Base-by-base conservation (phyloP, 495 filamentous ascomycete species). In the Penicillium odoratum region DNA sequence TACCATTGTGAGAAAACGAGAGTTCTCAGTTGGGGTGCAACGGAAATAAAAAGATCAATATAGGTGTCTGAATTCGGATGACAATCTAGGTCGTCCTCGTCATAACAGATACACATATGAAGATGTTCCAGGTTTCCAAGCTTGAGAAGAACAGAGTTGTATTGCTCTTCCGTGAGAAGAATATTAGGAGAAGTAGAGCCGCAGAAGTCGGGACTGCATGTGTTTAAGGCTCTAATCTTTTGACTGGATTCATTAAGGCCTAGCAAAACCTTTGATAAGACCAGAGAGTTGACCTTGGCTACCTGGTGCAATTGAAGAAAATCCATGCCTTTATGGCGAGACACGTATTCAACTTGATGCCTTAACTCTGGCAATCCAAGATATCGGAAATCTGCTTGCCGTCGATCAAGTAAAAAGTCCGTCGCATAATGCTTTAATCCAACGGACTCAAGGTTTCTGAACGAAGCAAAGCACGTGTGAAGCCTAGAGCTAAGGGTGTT, bases 41-140 rank as follows among this genome's bases (percentile, higher is more conserved):
- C 28, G 4, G 11, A 2, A n/a, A 36, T 38, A 4, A 57, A 5
- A 7, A 57, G 30, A 45, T 47, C 9, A n/a, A 40, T 18, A 13
- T 9, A 52, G 48, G 34, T 43, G 36, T 42, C 9, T 15, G 8
- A 6, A 33, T 30, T 31, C 4, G 26, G 25, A n/a, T 9, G 8
- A 9, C 2, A 8, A 16, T 25, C 18, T 8, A 25, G 3, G 13
- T 26, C 16, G 0, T 5, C 7, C 7, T 7, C 5, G 1, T 7
- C 31, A 11, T 21, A 50, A 34, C 11, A 16, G 7, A 57, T 30
- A 40, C 55, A 57, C 9, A 52, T 15, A 46, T 57, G 48, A 26
- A 52, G 55, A 38, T 40, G 9, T 7, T 57, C 48, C 13, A 57
- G 10, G 13, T 46, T 30, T 13, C 18, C 21, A 8, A 57, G 18